phyloP scores from a whole-genome alignment of 208 protist genomes.

The Trypanosoma grayi region DNA sequence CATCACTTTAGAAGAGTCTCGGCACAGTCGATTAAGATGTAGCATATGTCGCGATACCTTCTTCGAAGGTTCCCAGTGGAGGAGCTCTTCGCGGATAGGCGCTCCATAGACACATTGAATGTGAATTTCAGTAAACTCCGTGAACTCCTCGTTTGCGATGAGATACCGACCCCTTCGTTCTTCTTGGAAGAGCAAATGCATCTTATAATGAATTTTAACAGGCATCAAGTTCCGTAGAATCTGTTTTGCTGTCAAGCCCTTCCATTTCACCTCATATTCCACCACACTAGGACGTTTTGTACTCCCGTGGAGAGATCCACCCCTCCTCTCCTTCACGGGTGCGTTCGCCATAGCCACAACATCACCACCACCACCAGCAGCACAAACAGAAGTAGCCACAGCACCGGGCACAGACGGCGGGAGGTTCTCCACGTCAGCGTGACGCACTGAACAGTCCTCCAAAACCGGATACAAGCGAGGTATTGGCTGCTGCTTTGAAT shows the following conservation, averaged over 20 bases:
- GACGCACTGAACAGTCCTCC: background rate
- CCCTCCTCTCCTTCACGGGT: background rate
- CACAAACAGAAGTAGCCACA: background rate
- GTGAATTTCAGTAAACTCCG: conserved; percentile 18
- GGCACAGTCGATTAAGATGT: background rate
- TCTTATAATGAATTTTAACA: conserved; percentile 43
- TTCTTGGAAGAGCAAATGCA: conserved; percentile 45
- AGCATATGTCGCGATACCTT: conserved; percentile 13
- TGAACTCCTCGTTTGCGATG: conserved; percentile 42
- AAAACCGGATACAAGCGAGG: conserved; percentile 14
- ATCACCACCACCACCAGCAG: background rate
- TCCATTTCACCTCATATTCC: conserved; percentile 44
- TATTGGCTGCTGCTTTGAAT: background rate
- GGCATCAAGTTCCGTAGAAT: conserved; percentile 36
- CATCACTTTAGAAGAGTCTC: conserved; percentile 1
- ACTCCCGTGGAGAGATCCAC: background rate
- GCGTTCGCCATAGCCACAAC: background rate
- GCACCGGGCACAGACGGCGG: background rate
- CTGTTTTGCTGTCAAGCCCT: conserved; percentile 28
- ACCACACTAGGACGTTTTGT: background rate
- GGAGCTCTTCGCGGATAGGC: conserved; percentile 33
- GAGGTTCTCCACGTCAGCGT: background rate
- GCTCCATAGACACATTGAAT: conserved; percentile 30
- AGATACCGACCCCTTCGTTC: conserved; percentile 43
- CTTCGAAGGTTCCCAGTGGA: conserved; percentile 21